These are phyloP conservation scores for Aspergillus asperescens DNA, from an alignment of 495 filamentous ascomycete species.

Conservation along the genomic window DNA sequence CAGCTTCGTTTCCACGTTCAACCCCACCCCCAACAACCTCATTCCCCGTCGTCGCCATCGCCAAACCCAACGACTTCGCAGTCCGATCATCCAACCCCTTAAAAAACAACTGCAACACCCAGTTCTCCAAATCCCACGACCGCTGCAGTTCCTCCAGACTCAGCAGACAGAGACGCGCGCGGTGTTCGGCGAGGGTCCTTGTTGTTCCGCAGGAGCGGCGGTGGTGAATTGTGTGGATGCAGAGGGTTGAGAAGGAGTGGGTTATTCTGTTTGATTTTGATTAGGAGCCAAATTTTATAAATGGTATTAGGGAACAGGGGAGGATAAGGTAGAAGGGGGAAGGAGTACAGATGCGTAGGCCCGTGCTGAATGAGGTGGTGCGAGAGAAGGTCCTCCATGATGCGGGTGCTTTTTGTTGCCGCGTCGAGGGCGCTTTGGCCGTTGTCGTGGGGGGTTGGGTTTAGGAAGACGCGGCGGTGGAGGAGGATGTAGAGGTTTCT, in stretches of 20 bases:
- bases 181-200: constrained; percentile 42
- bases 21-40: no score
- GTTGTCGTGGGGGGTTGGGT: constrained; percentile 17
- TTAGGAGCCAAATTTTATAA: neutral
- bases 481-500: constrained; percentile 40
- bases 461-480: constrained; percentile 34
- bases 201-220: constrained; percentile 33
- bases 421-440: constrained; percentile 40
- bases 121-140: constrained; percentile 45
- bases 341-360: constrained; percentile 29
- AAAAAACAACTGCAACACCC: constrained; percentile 44
- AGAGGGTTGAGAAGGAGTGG: constrained; percentile 43
- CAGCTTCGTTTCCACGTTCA: no score
- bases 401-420: constrained; percentile 39
- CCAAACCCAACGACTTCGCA: constrained; percentile 34
- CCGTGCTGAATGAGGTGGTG: constrained; percentile 42
- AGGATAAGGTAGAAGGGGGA: neutral
- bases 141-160: constrained; percentile 45
- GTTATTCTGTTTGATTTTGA: constrained; percentile 32
- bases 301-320: neutral
- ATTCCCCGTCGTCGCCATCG: neutral
- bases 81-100: constrained; percentile 42
- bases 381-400: constrained; percentile 45
- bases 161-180: constrained; percentile 42
- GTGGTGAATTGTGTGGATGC: constrained; percentile 44